These are phyloP conservation scores for Eleusine coracana DNA, from an alignment of 176 grass and related monocot species.

Conservation along the genomic window DNA sequence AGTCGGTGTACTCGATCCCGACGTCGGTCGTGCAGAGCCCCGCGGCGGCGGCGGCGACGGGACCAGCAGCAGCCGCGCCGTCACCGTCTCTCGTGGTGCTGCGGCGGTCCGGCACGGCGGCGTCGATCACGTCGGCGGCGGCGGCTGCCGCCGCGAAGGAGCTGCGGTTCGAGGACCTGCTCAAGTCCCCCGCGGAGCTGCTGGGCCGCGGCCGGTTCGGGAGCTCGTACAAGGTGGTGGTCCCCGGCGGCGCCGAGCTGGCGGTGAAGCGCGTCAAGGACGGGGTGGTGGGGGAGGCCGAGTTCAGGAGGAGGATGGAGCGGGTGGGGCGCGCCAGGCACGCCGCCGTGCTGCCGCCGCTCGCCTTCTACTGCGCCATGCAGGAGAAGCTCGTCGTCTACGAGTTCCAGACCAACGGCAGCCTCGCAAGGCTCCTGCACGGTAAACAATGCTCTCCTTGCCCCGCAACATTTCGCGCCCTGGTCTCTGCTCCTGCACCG, in stretches of 20 bases:
- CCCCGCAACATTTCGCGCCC: not conserved
- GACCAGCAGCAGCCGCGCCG: conserved; percentile 8
- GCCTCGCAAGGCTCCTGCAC: conserved; percentile 58
- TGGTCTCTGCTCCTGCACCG: not conserved
- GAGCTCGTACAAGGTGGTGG: conserved; percentile 73
- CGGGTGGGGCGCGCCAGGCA: conserved; percentile 45
- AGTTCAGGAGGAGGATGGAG: conserved; percentile 62
- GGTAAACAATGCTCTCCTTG: conserved; percentile 23
- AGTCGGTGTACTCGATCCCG: conserved; percentile 47
- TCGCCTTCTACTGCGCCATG: conserved; percentile 66
- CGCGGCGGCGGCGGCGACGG: not conserved
- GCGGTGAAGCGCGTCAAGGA: conserved; percentile 80
- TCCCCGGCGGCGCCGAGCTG: conserved; percentile 44
- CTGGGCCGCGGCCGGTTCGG: conserved; percentile 63
- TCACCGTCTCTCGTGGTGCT: conserved; percentile 46
- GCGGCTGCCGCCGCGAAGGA: conserved; percentile 38
- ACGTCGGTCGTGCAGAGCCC: conserved; percentile 33
- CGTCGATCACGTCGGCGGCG: conserved; percentile 14
- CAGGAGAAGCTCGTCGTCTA: conserved; percentile 82
- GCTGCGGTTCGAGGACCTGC: conserved; percentile 66
- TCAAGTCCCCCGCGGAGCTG: conserved; percentile 73
- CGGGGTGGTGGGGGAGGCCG: conserved; percentile 27
- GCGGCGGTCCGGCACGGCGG: conserved; percentile 27
- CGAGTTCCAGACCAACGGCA: conserved; percentile 62
- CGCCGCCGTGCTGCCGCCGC: conserved; percentile 52